Evolutionary conservation across 192 early-diverging fungal genomes (phyloP), one percentile per base, ranked within the genome.

Genomic region (Phycomyces blakesleeanus): DNA sequence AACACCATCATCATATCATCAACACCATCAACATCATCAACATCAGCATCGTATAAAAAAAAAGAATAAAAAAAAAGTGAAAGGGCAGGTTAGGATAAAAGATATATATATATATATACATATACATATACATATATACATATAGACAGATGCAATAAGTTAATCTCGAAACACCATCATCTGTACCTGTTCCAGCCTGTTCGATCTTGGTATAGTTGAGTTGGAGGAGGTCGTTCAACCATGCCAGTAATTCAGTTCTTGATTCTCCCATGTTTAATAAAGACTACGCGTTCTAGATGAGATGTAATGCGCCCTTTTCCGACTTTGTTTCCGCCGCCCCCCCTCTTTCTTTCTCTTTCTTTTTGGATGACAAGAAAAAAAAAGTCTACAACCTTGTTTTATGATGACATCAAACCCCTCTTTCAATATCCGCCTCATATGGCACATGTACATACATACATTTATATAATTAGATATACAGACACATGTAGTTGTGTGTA

Each of bases 191-290:
- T 41, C 97, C 97, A 25, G 88, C 89, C 68, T 98, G 94, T 76
- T 99, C 96, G 12, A 99, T 83, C 64, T 95, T 96, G 54, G 89
- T 93, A 77, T 93, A 93, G 72, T 82, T 89, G 58, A 95, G 77
- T 64, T 92, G 88, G 59, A 94, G 83, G 29, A 99, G 87, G 63
- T 93, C 91, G 71, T 99, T 99, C 67, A 96, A 66, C 97, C 97
- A 98, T 15, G 81, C 85, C n/a, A 99, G 72, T 38, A 99, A 80
- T 71, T 96, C 94, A 47, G 89, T 87, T 76, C 94, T 82, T 67
- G 88, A 91, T 85, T 95, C 93, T 59, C 81, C 80, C 94, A 97
- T 96, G n/a, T 15, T 62, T 18, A 9, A 58, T 12, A 58, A 12
- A 58, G 9, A 20, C 29, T 8, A 58, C 34, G 24, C 18, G 27